Percentiles rank a stretch among this genome's conserved stretches.
Evolutionary conservation across 768 basidiomycete species (phyloP).

Genomic region (Naganishia onofrii): DNA sequence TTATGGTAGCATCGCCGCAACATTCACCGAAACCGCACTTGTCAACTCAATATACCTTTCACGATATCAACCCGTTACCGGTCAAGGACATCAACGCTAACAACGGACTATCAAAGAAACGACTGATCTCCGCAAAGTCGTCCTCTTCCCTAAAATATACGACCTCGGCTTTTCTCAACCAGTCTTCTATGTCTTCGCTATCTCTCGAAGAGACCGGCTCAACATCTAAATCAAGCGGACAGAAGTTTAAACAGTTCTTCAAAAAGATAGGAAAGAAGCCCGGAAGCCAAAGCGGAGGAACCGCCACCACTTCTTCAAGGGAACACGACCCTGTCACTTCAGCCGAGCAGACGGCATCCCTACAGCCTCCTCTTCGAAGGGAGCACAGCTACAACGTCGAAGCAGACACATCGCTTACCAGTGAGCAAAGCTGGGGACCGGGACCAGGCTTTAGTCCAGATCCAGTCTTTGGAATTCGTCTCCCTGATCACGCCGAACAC

Average conservation of each 20-base stretch:
- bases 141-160: neutral
- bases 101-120: conserved; percentile 4
- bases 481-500: conserved; percentile 4
- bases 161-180: neutral
- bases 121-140: conserved; percentile 1
- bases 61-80: neutral
- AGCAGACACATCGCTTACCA: conserved; percentile 8
- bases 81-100: neutral
- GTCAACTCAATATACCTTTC: neutral
- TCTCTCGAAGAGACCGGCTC: neutral
- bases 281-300: neutral
- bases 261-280: conserved; percentile 24
- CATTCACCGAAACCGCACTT: conserved; percentile 4
- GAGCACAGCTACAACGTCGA: neutral
- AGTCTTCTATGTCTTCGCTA: conserved; percentile 18
- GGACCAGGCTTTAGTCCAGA: conserved; percentile 9
- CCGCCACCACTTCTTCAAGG: neutral
- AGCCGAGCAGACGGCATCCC: neutral
- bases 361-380: neutral
- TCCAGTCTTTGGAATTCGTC: neutral
- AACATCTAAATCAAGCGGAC: conserved; percentile 17
- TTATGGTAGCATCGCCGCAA: conserved; percentile 17
- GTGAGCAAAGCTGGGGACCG: conserved; percentile 18
- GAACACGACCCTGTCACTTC: neutral
- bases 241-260: conserved; percentile 15